Base-by-base conservation (phyloP, 2,329 filamentous ascomycete genomes). In the Alternaria metachromatica region DNA sequence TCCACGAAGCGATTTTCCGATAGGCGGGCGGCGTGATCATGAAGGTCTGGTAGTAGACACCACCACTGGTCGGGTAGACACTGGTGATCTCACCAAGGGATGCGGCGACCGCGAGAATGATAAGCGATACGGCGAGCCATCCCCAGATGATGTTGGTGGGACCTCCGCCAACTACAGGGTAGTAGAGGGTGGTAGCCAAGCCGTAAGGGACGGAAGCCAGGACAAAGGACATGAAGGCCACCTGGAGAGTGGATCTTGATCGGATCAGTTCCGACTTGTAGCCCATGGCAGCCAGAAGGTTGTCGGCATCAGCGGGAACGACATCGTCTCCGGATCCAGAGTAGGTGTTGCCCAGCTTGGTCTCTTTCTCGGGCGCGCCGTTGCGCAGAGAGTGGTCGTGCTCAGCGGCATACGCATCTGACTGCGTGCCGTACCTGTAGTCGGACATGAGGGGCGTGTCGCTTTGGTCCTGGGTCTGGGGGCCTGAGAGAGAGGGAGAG, bases 11-110 rank as follows among this genome's bases (percentile, higher is more conserved):
- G 15, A 91, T 81, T 45, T 85, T 87, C 57, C 90, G 88, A 81
- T 87, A 90, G 15, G 78, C 79, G 25, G 85, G 77, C 18, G 89
- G 85, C 0, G 90, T 86, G 13, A 94, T 86, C 88, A 92, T 92
- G 75, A 91, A 93, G 6, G 90, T 89, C 81, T 92, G 90, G 78
- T 92, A 93, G 82, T 94, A 93, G 58, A 93, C 90, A 76, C 90
- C 91, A 73, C 90, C 90, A 55, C 89, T 89, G n/a, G 90, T 93
- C 21, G 91, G 91, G 73, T 91, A 93, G 43, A 92, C 88, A 70
- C 88, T 90, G 63, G 90, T 92, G 74, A 93, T 91, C 81, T 93
- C 91, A 68, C 89, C 89, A 28, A 93, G 84, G 20, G 89, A 92
- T 3, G 87, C 82, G 28, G 91, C 90, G 30, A 93, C 89, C 77